Percentiles rank a stretch among this genome's conserved stretches.
Evolutionary conservation across 768 basidiomycete species (phyloP).

Genomic region (Suillus brevipes): DNA sequence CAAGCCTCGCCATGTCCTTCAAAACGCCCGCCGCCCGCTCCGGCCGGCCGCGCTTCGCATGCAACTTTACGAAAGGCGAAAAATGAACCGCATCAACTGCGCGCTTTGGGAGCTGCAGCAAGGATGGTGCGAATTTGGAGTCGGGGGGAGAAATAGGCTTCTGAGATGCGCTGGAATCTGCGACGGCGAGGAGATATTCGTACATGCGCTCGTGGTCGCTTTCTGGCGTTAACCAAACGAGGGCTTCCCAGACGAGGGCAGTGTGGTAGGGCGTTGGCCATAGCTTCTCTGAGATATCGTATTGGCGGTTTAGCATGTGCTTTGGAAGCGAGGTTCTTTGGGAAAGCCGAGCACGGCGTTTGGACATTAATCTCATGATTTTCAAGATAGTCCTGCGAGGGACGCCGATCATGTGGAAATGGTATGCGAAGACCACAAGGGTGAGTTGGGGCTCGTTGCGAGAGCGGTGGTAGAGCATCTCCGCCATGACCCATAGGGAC

Average conservation of each 20-base stretch:
- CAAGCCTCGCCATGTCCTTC: constrained; percentile 51
- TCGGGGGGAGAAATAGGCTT: neutral
- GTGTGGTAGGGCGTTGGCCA: constrained; percentile 38
- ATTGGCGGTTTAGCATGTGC: constrained; percentile 2
- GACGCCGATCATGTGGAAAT: constrained; percentile 56
- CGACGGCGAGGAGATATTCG: constrained; percentile 37
- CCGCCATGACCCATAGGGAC: constrained; percentile 27
- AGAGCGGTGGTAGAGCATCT: constrained; percentile 30
- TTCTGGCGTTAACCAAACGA: constrained; percentile 23
- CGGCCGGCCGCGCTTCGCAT: constrained; percentile 35
- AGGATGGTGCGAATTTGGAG: constrained; percentile 1
- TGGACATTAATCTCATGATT: constrained; percentile 10
- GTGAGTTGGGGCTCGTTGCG: constrained; percentile 17
- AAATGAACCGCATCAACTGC: constrained; percentile 44
- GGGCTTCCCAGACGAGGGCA: constrained; percentile 36
- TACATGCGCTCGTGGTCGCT: constrained; percentile 42
- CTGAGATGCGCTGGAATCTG: constrained; percentile 6
- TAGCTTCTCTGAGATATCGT: constrained; percentile 18
- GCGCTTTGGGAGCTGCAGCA: constrained; percentile 25
- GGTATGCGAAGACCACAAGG: constrained; percentile 46
- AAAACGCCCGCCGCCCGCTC: constrained; percentile 41
- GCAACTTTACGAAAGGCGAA: constrained; percentile 50
- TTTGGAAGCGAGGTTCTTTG: constrained; percentile 5
- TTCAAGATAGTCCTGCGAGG: constrained; percentile 36
- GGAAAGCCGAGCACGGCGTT: constrained; percentile 1